Conservation (phyloP, 805 yeast species). For the Debaryomyces maramus region DNA sequence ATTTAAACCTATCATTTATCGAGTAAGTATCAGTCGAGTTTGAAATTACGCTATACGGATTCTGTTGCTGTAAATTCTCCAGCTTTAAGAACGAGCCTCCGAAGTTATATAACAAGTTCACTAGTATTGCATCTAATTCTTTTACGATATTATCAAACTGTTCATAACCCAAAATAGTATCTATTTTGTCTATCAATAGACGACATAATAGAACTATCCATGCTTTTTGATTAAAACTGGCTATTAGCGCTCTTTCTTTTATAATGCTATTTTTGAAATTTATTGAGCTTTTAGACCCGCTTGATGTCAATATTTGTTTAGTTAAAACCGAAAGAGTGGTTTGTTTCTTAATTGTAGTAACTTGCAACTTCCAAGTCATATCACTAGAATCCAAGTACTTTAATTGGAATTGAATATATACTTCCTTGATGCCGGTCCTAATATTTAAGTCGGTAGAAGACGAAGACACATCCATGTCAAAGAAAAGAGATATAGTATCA, state of each 20-base stretch:
- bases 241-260: conserved; percentile 25
- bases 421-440: no score
- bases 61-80: conserved; percentile 10
- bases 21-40: conserved; percentile 16
- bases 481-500: conserved; percentile 30
- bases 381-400: conserved; percentile 26
- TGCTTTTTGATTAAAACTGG: conserved; percentile 32
- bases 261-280: conserved; percentile 20
- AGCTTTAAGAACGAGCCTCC: conserved; percentile 33
- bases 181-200: conserved; percentile 33
- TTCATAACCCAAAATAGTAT: conserved; percentile 34
- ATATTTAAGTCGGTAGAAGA: no score
- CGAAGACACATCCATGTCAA: conserved; percentile 27
- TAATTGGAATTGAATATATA: conserved; percentile 32
- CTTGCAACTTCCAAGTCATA: conserved; percentile 24
- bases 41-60: background rate
- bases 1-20: conserved; percentile 26
- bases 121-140: conserved; percentile 25
- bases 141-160: conserved; percentile 25
- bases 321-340: conserved; percentile 25
- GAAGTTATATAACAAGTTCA: no score
- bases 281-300: conserved; percentile 14
- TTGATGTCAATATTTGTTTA: conserved; percentile 14
- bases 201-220: conserved; percentile 33
- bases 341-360: conserved; percentile 29